A percentile compares a stretch with the other conserved stretches of the same genome.
Conservation (phyloP, 371 early-diverging fungal genomes). For the Funneliformis caledonium region DNA sequence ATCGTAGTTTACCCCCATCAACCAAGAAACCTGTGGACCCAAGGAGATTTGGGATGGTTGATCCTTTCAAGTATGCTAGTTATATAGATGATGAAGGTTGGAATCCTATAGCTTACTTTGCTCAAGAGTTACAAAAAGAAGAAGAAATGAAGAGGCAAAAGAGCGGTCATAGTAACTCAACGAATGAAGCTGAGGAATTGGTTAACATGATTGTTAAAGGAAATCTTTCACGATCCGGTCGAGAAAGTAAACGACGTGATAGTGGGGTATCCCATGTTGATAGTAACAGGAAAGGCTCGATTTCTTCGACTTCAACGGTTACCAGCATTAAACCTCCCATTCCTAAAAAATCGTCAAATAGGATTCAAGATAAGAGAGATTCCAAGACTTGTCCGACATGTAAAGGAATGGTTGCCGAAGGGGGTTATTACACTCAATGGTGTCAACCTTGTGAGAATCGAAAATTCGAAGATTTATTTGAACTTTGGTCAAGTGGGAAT, state of each 20-base stretch:
- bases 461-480: background rate
- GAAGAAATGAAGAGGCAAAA: background rate
- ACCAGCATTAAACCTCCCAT: background rate
- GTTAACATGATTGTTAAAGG: background rate
- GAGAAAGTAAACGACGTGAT: background rate
- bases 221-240: background rate
- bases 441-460: conserved; percentile 25
- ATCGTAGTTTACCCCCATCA: background rate
- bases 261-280: background rate
- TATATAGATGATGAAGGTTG: background rate
- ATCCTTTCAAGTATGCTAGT: background rate
- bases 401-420: background rate
- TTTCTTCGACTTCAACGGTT: background rate
- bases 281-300: background rate
- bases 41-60: background rate
- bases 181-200: background rate
- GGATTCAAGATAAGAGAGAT: background rate
- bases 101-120: background rate
- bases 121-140: background rate
- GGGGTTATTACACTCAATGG: conserved; percentile 22
- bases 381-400: background rate
- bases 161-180: background rate
- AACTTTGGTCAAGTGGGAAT: conserved; percentile 26
- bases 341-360: background rate
- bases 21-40: background rate